Percentiles rank a stretch among this genome's conserved stretches.
Evolutionary conservation across 257 asterid species (phyloP).

Genomic region (Thymus quinquecostatus): DNA sequence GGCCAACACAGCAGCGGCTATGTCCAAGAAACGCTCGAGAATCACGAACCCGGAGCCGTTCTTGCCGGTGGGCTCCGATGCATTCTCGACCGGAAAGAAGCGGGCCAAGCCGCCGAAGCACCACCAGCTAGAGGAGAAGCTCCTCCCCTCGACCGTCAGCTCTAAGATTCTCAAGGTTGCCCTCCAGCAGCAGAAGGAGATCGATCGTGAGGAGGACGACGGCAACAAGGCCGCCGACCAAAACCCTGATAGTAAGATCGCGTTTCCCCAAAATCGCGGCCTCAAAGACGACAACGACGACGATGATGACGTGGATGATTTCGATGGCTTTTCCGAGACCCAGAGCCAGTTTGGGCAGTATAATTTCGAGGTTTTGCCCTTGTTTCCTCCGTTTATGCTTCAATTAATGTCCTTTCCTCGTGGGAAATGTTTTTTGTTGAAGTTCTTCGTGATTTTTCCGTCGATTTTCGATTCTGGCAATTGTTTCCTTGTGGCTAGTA

Average conservation of each 20-base stretch:
- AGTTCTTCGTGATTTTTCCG: background rate
- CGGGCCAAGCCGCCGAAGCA: conserved; percentile 66
- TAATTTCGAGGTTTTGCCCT: conserved; percentile 58
- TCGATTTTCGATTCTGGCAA: background rate
- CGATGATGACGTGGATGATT: conserved; percentile 72
- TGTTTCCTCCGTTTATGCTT: background rate
- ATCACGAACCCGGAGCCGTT: conserved; percentile 87
- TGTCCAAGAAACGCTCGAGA: conserved; percentile 80
- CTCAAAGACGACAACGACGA: conserved; percentile 44
- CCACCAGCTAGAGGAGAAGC: conserved; percentile 77
- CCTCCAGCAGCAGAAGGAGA: conserved; percentile 77
- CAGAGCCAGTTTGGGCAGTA: conserved; percentile 65
- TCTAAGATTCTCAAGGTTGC: conserved; percentile 84
- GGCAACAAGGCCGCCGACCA: conserved; percentile 29
- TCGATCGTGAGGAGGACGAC: conserved; percentile 71
- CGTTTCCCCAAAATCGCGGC: conserved; percentile 37
- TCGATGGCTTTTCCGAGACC: conserved; percentile 69
- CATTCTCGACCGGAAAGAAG: conserved; percentile 52
- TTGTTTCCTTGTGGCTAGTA: background rate
- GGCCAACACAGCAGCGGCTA: conserved; percentile 20
- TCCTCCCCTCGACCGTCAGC: conserved; percentile 65
- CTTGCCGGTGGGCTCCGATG: conserved; percentile 53
- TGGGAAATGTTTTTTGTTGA: no score
- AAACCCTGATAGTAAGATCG: conserved; percentile 21
- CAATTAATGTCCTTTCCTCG: background rate